Conservation (phyloP, 225 moss, liverwort and hornwort genomes). For the Sphagnum contortum region DNA sequence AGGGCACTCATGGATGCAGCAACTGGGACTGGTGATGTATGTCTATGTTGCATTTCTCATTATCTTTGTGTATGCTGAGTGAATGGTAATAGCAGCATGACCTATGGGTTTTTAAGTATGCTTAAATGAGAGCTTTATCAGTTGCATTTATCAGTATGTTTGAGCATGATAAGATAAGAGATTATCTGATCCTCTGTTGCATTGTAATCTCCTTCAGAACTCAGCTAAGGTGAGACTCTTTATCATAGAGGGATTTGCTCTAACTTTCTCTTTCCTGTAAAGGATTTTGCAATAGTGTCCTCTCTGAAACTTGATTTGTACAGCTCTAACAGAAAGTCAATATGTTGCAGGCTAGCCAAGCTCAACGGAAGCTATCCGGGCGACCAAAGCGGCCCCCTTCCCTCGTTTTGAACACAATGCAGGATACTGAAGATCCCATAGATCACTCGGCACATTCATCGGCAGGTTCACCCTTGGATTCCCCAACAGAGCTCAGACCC, state of each 20-base stretch:
- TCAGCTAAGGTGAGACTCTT: too few species aligned
- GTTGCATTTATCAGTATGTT: too few species aligned
- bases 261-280: too few species aligned
- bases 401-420: slow-evolving; percentile 21
- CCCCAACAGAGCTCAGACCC: slow-evolving; percentile 36
- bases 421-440: slow-evolving; percentile 27
- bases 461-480: slow-evolving; percentile 40
- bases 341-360: slow-evolving; percentile 24
- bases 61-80: not conserved
- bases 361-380: slow-evolving; percentile 22
- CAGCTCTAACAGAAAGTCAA: too few species aligned
- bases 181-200: too few species aligned
- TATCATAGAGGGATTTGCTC: too few species aligned
- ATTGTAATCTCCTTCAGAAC: too few species aligned
- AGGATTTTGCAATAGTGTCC: too few species aligned
- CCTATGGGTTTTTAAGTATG: too few species aligned
- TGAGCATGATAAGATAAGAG: too few species aligned
- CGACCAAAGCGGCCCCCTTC: slow-evolving; percentile 37
- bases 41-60: not conserved
- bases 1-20: slow-evolving; percentile 19
- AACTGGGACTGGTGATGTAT: slow-evolving; percentile 28
- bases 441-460: slow-evolving; percentile 37
- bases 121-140: too few species aligned
- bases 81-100: not conserved
- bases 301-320: too few species aligned